phyloP scores from a whole-genome alignment of 345 rosid genomes.

The Erysimum cheiranthoides region DNA sequence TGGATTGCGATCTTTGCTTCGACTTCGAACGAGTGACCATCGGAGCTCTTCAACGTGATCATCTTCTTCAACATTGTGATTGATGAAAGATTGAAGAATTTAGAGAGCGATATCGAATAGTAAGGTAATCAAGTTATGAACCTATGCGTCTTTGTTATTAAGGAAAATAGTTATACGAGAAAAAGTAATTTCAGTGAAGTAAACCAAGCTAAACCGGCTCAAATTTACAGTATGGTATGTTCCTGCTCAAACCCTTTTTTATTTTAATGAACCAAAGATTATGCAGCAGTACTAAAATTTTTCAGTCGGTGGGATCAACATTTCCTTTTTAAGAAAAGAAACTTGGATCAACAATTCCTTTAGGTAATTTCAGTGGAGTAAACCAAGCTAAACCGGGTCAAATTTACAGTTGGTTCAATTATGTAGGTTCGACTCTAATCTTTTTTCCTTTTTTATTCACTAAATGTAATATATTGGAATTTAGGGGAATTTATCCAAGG shows the following conservation, averaged over 20 bases:
- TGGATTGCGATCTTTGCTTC: not conserved
- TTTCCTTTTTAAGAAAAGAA: too few relatives aligned
- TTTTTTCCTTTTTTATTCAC: too few relatives aligned
- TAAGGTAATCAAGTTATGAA: not conserved
- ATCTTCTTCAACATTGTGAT: not conserved
- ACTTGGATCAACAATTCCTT: not conserved
- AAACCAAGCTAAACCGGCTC: not conserved
- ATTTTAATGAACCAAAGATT: too few relatives aligned
- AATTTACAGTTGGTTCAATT: too few relatives aligned
- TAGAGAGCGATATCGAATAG: not conserved
- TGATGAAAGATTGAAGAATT: not conserved
- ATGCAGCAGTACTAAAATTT: too few relatives aligned
- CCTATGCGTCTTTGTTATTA: not conserved
- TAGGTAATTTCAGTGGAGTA: not conserved
- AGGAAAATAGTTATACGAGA: too few relatives aligned
- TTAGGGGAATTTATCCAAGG: too few relatives aligned
- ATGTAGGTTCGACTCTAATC: too few relatives aligned
- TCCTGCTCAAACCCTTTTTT: not conserved
- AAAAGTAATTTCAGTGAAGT: not conserved
- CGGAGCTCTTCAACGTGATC: conserved; percentile 7
- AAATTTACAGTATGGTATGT: not conserved
- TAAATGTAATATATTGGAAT: too few relatives aligned
- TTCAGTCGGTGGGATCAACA: not conserved
- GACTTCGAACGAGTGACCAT: not conserved
- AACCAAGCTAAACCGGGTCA: not conserved